Conservation (phyloP, 768 basidiomycete species). For the Suillus hirtellus region DNA sequence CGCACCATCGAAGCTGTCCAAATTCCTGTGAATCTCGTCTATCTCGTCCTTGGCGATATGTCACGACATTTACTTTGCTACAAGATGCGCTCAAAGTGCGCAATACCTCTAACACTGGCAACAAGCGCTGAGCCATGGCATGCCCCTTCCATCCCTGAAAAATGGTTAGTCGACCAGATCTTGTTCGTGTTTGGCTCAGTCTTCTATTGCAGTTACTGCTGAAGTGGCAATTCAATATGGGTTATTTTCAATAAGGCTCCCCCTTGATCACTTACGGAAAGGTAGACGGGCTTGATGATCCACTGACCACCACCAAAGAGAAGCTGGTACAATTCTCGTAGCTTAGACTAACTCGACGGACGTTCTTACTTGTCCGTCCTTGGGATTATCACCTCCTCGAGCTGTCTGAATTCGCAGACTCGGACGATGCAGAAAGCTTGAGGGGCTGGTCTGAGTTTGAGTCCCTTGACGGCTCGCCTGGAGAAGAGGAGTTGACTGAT, state of each 20-base stretch:
- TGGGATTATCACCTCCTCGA: background rate
- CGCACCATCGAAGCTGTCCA: no score
- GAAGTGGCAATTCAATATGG: background rate
- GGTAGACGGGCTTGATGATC: background rate
- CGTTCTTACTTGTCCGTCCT: background rate
- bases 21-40: no score
- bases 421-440: background rate
- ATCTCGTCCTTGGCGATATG: background rate
- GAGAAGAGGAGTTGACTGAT: background rate
- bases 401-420: background rate
- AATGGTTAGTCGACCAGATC: background rate
- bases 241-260: no score
- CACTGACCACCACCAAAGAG: background rate
- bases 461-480: background rate
- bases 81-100: background rate
- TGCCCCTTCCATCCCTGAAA: background rate
- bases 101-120: no score
- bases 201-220: background rate
- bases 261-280: background rate
- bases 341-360: background rate
- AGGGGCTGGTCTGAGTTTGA: background rate
- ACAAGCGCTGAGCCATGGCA: background rate
- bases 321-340: background rate
- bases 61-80: background rate
- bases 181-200: background rate